A percentile compares a stretch with the other conserved stretches of the same genome.
Evolutionary conservation across 2,329 filamentous ascomycete species (phyloP).

Genomic region (Aspergillus neoniger): DNA sequence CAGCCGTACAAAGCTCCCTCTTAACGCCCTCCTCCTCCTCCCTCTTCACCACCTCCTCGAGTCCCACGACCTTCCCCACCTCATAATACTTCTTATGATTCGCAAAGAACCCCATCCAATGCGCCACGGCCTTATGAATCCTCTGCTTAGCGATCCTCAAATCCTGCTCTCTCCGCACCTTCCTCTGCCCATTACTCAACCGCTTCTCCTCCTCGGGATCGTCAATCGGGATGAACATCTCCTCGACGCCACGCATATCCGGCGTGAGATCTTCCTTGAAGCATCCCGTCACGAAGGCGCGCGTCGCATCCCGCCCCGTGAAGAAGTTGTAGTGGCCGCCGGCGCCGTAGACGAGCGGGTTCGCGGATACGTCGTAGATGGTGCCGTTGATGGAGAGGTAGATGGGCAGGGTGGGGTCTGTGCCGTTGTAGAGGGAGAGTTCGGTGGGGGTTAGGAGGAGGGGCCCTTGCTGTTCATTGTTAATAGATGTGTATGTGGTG

Average conservation of each 20-base stretch:
- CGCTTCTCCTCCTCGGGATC: slow-evolving; percentile 52
- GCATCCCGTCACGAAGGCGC: slow-evolving; percentile 90
- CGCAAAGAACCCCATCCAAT: slow-evolving; percentile 83
- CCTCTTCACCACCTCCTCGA: slow-evolving; percentile 38
- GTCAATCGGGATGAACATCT: slow-evolving; percentile 73
- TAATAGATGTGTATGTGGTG: neutral
- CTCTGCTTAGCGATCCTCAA: slow-evolving; percentile 62
- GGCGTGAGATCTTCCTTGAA: slow-evolving; percentile 82
- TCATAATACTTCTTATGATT: slow-evolving; percentile 78
- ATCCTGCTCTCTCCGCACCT: slow-evolving; percentile 64
- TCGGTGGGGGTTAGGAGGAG: slow-evolving; percentile 72
- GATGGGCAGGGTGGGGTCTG: slow-evolving; percentile 71
- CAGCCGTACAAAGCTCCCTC: slow-evolving; percentile 69
- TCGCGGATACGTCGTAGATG: slow-evolving; percentile 65
- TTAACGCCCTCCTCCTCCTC: slow-evolving; percentile 50
- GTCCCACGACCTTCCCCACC: slow-evolving; percentile 70
- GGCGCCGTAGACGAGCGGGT: slow-evolving; percentile 67
- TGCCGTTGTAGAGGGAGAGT: slow-evolving; percentile 75
- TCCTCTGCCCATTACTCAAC: slow-evolving; percentile 45
- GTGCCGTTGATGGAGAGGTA: slow-evolving; percentile 80
- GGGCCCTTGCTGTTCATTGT: slow-evolving; percentile 52
- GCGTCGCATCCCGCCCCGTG: slow-evolving; percentile 79
- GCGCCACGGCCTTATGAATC: slow-evolving; percentile 67
- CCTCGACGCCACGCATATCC: slow-evolving; percentile 83
- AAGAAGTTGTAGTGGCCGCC: slow-evolving; percentile 87